Evolutionary conservation across 768 basidiomycete genomes (phyloP), one percentile per base, ranked within the genome.

Genomic region (Nidularia sp.): DNA sequence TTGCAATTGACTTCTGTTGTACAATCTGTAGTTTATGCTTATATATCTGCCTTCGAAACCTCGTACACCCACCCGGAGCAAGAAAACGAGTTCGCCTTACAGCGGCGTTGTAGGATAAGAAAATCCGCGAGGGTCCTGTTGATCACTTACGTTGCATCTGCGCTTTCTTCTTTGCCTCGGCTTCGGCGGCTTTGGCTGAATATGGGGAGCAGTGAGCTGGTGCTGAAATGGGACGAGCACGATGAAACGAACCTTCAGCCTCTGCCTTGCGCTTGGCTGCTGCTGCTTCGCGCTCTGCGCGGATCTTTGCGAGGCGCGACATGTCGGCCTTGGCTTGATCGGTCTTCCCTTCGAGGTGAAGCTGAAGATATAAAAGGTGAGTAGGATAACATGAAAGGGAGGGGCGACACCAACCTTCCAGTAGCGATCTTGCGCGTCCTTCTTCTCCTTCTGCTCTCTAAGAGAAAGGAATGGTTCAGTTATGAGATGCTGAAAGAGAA

Each of bases 381-480:
- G 48, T 52, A 49, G 18, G 18, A 62, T 9, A 13, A 13, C 12
- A 25, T 9, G 5, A 34, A 9, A 8, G 51, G 6, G 22, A 13
- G 10, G 4, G 39, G 18, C 22, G 22, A 1, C 10, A 29, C 73
- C 1, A 29, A 90, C 88, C 81, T 95, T 92, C 85, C 86, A 86
- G 66, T 96, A 96, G 25, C 80, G 75, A 29, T 93, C 91, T 63
- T 90, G 83, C 1, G 93, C 90, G 1, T 93, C 93, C 60, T 88
- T 79, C 73, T 93, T 94, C 69, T 95, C 93, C 64, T 94, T 93
- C 63, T 85, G 86, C 64, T 97, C 95, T 57, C 94, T 94, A 55
- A 6, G 35, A 44, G 32, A 29, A 10, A 9, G 49, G 57, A 29
- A 53, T 42, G 45, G 5, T 33, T 31, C 12, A 49, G 34, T 33